Percentiles rank a stretch among this genome's conserved stretches.
Conservation (phyloP, 1,284 basidiomycete species). For the Ustilago xerochloae region DNA sequence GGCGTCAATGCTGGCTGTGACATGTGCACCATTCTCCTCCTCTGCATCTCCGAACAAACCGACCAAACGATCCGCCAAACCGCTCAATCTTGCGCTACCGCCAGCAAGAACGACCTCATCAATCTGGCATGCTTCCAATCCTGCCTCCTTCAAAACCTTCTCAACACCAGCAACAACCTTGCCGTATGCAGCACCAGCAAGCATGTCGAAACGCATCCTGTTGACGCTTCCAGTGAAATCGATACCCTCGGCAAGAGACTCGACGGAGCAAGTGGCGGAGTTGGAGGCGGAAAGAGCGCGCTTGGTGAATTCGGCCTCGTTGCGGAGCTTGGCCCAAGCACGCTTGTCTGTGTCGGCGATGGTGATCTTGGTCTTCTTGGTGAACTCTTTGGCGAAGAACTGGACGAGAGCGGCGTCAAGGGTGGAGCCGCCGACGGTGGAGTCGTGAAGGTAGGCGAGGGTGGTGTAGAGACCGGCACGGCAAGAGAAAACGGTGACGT, state of each 20-base stretch:
- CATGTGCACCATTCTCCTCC: conserved; percentile 71
- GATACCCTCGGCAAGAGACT: conserved; percentile 91
- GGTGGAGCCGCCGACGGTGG: conserved; percentile 74
- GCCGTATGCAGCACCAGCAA: conserved; percentile 80
- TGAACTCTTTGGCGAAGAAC: conserved; percentile 95
- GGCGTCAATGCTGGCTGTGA: conserved; percentile 78
- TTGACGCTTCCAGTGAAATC: conserved; percentile 95
- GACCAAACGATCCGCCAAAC: conserved; percentile 80
- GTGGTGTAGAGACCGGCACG: conserved; percentile 73
- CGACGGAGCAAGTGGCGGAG: conserved; percentile 88
- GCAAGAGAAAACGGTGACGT: conserved; percentile 72
- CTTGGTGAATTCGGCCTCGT: conserved; percentile 95
- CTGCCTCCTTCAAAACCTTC: conserved; percentile 75
- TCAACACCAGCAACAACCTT: conserved; percentile 76
- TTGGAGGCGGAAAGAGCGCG: conserved; percentile 88
- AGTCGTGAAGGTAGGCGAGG: conserved; percentile 71
- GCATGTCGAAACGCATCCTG: conserved; percentile 90
- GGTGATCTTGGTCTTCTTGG: conserved; percentile 90
- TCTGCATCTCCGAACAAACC: conserved; percentile 80
- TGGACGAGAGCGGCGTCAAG: conserved; percentile 86
- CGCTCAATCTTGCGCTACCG: conserved; percentile 85
- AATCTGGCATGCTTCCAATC: conserved; percentile 80
- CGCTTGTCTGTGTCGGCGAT: conserved; percentile 75
- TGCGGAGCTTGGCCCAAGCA: conserved; percentile 89
- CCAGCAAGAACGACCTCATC: conserved; percentile 88